These are phyloP conservation scores for Phymatotrichopsis omnivora DNA, from an alignment of 2,329 filamentous ascomycete genomes.

Conservation along the genomic window DNA sequence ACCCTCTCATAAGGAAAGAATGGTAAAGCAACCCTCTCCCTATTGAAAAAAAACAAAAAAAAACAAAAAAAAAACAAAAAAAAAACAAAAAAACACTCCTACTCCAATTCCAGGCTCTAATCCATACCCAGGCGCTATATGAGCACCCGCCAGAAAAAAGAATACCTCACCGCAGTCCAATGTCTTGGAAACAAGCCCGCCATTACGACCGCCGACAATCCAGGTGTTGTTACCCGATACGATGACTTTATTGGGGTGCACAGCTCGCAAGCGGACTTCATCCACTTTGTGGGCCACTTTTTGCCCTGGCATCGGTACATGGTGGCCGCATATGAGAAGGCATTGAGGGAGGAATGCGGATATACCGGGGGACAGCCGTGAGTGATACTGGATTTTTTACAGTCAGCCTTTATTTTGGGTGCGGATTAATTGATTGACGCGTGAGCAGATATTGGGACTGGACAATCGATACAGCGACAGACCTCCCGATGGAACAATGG, in stretches of 20 bases:
- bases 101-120: not conserved
- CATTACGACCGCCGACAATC: constrained; percentile 32
- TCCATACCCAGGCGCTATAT: constrained; percentile 23
- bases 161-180: constrained; percentile 37
- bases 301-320: constrained; percentile 41
- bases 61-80: no score
- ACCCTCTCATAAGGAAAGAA: constrained; percentile 7
- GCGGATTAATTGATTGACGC: constrained; percentile 35
- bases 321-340: constrained; percentile 37
- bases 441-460: constrained; percentile 37
- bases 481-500: constrained; percentile 24
- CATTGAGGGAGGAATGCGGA: constrained; percentile 38
- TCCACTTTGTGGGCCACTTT: constrained; percentile 36
- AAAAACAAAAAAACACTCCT: constrained; percentile 12
- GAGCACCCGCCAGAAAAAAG: constrained; percentile 26
- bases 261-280: constrained; percentile 34
- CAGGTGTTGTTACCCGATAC: constrained; percentile 34
- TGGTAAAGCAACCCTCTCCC: constrained; percentile 12
- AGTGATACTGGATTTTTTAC: constrained; percentile 33
- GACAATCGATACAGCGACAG: constrained; percentile 33
- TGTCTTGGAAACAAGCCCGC: constrained; percentile 34
- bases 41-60: no score
- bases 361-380: constrained; percentile 40
- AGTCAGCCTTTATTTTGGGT: constrained; percentile 31
- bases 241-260: constrained; percentile 39